Evolutionary conservation across 139 green algal species (phyloP).

Genomic region (Tetradesmus obliquus): DNA sequence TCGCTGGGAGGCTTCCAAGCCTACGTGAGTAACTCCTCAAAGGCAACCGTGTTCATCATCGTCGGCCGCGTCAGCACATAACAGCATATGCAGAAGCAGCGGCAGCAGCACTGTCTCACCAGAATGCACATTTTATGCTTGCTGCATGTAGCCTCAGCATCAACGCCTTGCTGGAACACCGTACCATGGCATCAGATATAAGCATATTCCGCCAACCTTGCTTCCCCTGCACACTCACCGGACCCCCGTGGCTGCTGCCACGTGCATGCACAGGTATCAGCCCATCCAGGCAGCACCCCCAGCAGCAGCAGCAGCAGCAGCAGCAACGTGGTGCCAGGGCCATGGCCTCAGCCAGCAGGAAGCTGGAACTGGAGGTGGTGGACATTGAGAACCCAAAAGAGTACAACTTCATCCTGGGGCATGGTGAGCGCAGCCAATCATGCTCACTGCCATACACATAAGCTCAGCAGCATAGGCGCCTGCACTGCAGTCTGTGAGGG

Average conservation of each 20-base stretch:
- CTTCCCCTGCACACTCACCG: no score
- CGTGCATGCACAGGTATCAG: background rate
- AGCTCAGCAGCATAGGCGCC: background rate
- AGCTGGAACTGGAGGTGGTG: conserved; percentile 34
- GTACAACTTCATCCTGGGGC: conserved; percentile 55
- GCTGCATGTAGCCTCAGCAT: no score
- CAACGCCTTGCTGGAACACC: no score
- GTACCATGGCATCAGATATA: no score
- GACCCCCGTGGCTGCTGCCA: background rate
- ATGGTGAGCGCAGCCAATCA: conserved; percentile 7
- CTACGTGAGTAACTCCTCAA: background rate
- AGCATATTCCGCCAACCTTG: no score
- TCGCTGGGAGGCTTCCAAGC: background rate
- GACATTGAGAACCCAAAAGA: conserved; percentile 53
- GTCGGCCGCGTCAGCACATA: no score
- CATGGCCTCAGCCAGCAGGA: background rate
- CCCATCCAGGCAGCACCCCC: background rate
- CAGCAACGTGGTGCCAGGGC: background rate
- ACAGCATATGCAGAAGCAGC: no score
- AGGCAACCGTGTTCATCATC: no score
- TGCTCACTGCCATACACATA: no score
- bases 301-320: background rate
- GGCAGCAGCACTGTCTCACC: no score
- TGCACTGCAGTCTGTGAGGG: no score
- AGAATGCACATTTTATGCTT: no score